Conservation (phyloP, 306 rosid species). For the Benincasa hispida region DNA sequence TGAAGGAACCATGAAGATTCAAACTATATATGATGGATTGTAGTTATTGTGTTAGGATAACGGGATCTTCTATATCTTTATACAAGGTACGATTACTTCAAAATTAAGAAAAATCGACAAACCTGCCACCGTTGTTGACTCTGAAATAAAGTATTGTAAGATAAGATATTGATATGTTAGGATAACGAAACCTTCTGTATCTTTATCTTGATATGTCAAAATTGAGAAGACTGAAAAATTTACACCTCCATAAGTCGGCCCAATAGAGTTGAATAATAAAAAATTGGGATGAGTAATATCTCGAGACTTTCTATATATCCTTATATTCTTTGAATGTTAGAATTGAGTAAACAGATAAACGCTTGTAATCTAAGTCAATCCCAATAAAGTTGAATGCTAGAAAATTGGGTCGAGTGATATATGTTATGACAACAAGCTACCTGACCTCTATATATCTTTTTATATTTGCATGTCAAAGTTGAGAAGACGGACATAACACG, state of each 20-base stretch:
- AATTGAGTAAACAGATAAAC: background rate
- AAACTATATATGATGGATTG: background rate
- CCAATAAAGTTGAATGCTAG: background rate
- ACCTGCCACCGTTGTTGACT: background rate
- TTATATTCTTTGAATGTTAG: too few species aligned
- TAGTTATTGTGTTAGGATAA: background rate
- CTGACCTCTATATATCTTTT: background rate
- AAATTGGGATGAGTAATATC: background rate
- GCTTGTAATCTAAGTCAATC: too few species aligned
- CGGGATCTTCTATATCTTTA: background rate
- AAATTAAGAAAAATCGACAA: background rate
- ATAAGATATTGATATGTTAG: background rate
- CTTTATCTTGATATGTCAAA: background rate
- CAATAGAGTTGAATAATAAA: background rate
- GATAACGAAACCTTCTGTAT: background rate
- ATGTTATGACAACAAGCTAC: too few species aligned
- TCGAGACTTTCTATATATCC: too few species aligned
- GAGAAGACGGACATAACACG: background rate
- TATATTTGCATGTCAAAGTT: background rate
- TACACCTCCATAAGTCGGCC: too few species aligned
- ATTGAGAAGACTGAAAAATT: background rate
- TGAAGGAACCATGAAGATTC: background rate
- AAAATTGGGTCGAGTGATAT: background rate
- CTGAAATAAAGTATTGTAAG: background rate
- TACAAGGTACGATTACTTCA: background rate